Evolutionary conservation across 2,329 filamentous ascomycete genomes (phyloP), one percentile per base, ranked within the genome.

Genomic region (Venturia nashicola): DNA sequence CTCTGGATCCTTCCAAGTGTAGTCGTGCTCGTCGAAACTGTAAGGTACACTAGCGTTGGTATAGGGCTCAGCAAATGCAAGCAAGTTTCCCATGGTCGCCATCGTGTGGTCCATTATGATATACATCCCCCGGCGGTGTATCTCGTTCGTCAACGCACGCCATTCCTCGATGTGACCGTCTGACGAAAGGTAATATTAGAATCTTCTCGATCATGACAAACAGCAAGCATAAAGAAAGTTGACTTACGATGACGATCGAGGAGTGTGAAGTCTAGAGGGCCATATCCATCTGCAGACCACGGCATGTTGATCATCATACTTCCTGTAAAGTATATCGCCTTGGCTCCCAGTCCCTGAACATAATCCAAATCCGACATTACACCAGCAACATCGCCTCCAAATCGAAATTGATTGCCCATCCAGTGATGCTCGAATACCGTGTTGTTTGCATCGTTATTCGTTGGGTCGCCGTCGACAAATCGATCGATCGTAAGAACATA

Each of bases 261-360:
- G 34, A 86, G 76, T 0, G 83, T 86, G 34, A 84, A 78, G 66
- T 87, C 84, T 59, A 68, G 61, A 18, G 83, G 79, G 60, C 75
- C 78, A 71, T 85, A 87, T 18, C 79, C 78, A 69, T 87, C 84
- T 7, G 81, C 76, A n/a, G 79, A 80, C 84, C 84, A 87, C 6
- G 84, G 84, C 66, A 79, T 74, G 68, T 87, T 87, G 71, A 86
- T 80, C 66, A 86, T 78, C 14, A 82, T 76, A 59, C 80, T 83
- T 23, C 84, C 84, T 32, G 83, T 84, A 59, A 87, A 77, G 69
- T 86, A 86, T 61, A 42, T 61, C 39, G 51, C 51, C 18, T 57
- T 57, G 27, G 51, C 51, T 18, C 83, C 84, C 78, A 85, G 82
- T 65, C 83, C 85, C 65, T 83, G 79, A 42, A 86, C 73, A 69